Evolutionary conservation across 768 basidiomycete species (phyloP), one percentile per base, ranked within the genome.

Genomic region (Tubosaeta brunneosetosa): DNA sequence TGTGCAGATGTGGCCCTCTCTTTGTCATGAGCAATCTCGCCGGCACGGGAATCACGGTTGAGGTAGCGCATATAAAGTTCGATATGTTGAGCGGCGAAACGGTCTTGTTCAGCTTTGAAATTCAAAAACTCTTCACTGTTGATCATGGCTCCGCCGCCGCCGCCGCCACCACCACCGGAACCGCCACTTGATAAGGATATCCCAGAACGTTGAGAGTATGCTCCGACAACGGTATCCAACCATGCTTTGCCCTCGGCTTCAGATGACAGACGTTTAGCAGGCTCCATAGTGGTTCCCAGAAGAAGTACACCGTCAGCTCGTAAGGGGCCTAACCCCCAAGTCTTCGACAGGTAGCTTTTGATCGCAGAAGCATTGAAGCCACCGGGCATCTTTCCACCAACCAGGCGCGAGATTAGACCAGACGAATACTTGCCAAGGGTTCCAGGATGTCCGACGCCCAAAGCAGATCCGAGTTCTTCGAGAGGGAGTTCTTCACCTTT

Each of bases 91-190:
- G 84, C 78, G 19, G 91, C 93, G 58, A 98, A 94, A 49, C 86
- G 83, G 67, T 97, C 81, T 69, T 98, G 95, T 50, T 97, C 91
- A 2, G 84, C 80, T 62, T 93, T 90, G 83, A 98, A 97, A 71
- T 94, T 93, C 67, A 93, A 73, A 80, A 99, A 97, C 66, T 95
- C 94, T 71, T 98, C 97, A 66, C 93, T 94, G 77, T 97, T 95
- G 77, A 98, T 95, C 34, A 86, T 85, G 1, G 89, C 84, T 14
- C 91, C 94, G n/a, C 84, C 85, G 7, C 73, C 82, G 5, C 75
- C 81, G 38, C 80, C 84, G 29, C 75, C 81, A 25, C 77, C 81
- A 16, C 80, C 85, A 36, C 75, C 80, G 17, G 81, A 76, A 44
- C 83, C 80, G 13, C 83, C 86, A 7, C 86, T 75, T 14, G 86